Evolutionary conservation across 2,329 filamentous ascomycete genomes (phyloP).

Genomic region (Cercospora sp.): DNA sequence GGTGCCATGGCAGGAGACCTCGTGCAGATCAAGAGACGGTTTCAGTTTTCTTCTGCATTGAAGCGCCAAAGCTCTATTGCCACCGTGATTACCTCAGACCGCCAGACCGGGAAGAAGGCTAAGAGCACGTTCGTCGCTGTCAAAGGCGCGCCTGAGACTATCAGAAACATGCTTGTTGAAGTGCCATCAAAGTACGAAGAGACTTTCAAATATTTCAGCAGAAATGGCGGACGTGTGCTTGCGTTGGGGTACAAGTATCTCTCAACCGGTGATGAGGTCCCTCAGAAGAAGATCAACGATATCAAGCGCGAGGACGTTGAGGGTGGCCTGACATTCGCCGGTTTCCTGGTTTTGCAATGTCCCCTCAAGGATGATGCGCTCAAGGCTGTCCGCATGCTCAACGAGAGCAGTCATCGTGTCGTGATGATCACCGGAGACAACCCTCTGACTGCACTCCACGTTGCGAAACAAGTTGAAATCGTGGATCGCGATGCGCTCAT

Average conservation of each 20-base stretch:
- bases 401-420: slow-evolving; percentile 96
- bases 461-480: slow-evolving; percentile 93
- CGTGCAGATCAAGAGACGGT: slow-evolving; percentile 92
- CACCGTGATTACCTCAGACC: slow-evolving; percentile 71
- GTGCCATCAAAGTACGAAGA: slow-evolving; percentile 90
- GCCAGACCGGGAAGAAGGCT: slow-evolving; percentile 70
- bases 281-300: slow-evolving; percentile 83
- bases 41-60: slow-evolving; percentile 95
- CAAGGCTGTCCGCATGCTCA: slow-evolving; percentile 92
- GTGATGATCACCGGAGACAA: slow-evolving; percentile 99
- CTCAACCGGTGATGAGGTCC: slow-evolving; percentile 75
- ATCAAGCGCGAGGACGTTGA: slow-evolving; percentile 93
- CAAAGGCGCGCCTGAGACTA: slow-evolving; percentile 96
- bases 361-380: slow-evolving; percentile 96
- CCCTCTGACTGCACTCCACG: slow-evolving; percentile 91
- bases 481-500: slow-evolving; percentile 95
- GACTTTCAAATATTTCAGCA: slow-evolving; percentile 96
- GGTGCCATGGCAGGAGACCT: slow-evolving; percentile 60
- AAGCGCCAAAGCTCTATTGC: slow-evolving; percentile 96
- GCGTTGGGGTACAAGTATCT: slow-evolving; percentile 93
- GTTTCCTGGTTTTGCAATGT: slow-evolving; percentile 92
- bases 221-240: slow-evolving; percentile 90
- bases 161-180: slow-evolving; percentile 84
- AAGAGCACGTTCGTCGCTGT: slow-evolving; percentile 90
- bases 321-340: slow-evolving; percentile 79